Conservation (phyloP, 2,329 filamentous ascomycete genomes). For the Thelonectria olida region DNA sequence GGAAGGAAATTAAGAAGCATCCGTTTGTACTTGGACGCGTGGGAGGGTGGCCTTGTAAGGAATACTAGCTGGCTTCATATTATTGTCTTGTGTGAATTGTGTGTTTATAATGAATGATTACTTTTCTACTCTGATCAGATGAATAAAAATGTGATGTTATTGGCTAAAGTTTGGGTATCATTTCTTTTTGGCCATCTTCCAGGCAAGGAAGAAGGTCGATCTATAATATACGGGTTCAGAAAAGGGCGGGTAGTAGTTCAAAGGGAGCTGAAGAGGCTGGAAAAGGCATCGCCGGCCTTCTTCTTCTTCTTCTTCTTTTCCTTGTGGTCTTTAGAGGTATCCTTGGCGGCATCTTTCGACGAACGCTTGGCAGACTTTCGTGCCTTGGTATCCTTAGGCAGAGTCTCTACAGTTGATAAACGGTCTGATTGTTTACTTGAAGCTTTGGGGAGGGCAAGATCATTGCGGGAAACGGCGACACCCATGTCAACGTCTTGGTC, state of each 20-base stretch:
- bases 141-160: too few relatives aligned
- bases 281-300: conserved; percentile 72
- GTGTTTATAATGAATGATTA: conserved; percentile 42
- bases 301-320: conserved; percentile 62
- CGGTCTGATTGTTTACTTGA: conserved; percentile 3
- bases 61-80: conserved; percentile 32
- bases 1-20: conserved; percentile 36
- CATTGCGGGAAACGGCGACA: conserved; percentile 41
- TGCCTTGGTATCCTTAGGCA: background rate
- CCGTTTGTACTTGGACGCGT: conserved; percentile 36
- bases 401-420: background rate
- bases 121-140: conserved; percentile 26
- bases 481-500: conserved; percentile 37
- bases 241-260: conserved; percentile 17
- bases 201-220: background rate
- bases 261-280: conserved; percentile 75
- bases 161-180: background rate
- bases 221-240: background rate
- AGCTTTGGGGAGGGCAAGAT: conserved; percentile 20
- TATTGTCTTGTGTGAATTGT: conserved; percentile 35
- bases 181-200: background rate
- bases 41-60: conserved; percentile 35
- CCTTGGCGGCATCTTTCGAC: conserved; percentile 26
- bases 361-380: conserved; percentile 3
- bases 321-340: conserved; percentile 41